Evolutionary conservation across 371 early-diverging fungal species (phyloP), one percentile per base, ranked within the genome.

Genomic region (Batkoa obscura): DNA sequence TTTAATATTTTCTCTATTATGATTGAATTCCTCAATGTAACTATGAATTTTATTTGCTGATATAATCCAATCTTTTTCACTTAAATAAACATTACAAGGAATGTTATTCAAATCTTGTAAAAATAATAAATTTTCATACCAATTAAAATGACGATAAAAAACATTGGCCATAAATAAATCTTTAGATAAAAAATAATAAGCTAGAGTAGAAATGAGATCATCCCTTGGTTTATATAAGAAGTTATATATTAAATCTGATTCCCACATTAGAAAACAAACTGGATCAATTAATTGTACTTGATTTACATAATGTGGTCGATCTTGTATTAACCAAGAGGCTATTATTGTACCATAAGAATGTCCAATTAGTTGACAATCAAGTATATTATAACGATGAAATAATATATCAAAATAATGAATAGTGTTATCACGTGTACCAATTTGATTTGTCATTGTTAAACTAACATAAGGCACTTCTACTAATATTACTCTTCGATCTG

Each of bases 181-280:
- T 51, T 23, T 35, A 38, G 37, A 12, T 3, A 51, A 6, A 15
- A 51, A 37, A 23, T n/a, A 51, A 3, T 37, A 39, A 15, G 13
- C 6, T 39, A 51, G 5, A 8, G 2, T n/a, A 12, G 35, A n/a
- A 5, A 51, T 5, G 38, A 37, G 23, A 17, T 9, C 8, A 17
- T 8, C 9, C n/a, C 12, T 4, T 5, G 17, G 31, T 12, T 38
- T 10, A 33, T 51, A 51, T 9, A 51, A 4, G 31, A 51, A 51
- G 36, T 39, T 51, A 8, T 10, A 5, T 8, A 33, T 39, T n/a
- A 51, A 23, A 12, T 35, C 41, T 10, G 52, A 39, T 37, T 51
- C 52, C 52, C 52, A 51, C 52, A 51, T 13, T 12, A 39, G 38
- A 30, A 51, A 51, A 17, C 52, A 51, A 2, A 51, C 52, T 2